Evolutionary conservation across 2,329 filamentous ascomycete genomes (phyloP), one percentile per base, ranked within the genome.

Genomic region (Plenodomus tracheiphilus): DNA sequence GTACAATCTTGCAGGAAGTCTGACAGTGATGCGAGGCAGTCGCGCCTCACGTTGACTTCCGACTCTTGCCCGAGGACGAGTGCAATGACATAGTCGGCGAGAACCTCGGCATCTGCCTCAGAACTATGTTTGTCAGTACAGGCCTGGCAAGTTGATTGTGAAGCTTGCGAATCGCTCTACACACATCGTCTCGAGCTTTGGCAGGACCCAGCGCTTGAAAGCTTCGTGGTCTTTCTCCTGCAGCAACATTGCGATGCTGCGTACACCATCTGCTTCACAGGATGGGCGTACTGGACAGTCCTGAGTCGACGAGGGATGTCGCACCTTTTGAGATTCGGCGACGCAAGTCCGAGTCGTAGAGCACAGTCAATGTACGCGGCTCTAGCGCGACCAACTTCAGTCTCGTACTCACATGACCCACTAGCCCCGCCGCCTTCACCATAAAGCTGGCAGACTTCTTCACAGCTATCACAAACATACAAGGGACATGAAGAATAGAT

Each of bases 51-150:
- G 17, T 82, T 78, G n/a, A 80, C 78, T 35, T 81, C 75, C 42
- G 84, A 79, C 53, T 86, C 86, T 56, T 62, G 53, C 53, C 88
- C 85, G 46, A 83, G 82, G 39, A 93, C 75, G 17, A 94, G 81
- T 6, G 88, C 89, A 53, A 92, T 79, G n/a, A 93, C 86, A 68
- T 92, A 94, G 62, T 94, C 89, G 39, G 88, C 89, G 2, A 94
- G 84, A 4, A 93, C 88, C 64, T 91, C 89, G 25, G 86, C 83
- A 68, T 94, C 89, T 42, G 88, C 88, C 64, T 92, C 88, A 21
- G 87, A 89, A 44, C 88, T 90, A 41, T 35, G 11, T 3, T 22
- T 16, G 43, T 56, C 18, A 61, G 47, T 36, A 37, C 25, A 18
- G 5, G 13, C 13, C 6, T 15, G 28, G 11, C 9, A 4, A 4